Conservation (phyloP, 2,329 filamentous ascomycete species). For the Aspergillus udagawae region DNA sequence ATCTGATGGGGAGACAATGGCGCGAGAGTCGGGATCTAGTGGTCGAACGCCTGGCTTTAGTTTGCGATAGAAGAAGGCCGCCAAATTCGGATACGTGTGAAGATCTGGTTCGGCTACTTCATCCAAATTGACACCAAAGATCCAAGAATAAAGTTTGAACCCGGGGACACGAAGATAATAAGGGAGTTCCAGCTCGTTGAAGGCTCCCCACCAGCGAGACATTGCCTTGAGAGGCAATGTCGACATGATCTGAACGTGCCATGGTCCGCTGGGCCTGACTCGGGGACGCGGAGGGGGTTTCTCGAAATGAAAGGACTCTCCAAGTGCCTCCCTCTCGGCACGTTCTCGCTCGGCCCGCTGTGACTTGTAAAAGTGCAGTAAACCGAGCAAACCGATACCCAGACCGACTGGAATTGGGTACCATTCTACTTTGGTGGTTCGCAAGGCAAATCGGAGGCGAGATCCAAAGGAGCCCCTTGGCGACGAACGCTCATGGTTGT, state of each 20-base stretch:
- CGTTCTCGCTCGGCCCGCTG: slow-evolving; percentile 47
- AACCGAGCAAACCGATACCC: slow-evolving; percentile 77
- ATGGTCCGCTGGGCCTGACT: slow-evolving; percentile 79
- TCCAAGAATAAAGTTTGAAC: slow-evolving; percentile 84
- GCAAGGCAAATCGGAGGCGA: slow-evolving; percentile 55
- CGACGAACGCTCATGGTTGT: slow-evolving; percentile 30
- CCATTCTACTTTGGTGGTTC: slow-evolving; percentile 72
- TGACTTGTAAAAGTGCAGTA: slow-evolving; percentile 79
- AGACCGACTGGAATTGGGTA: slow-evolving; percentile 84
- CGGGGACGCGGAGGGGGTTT: slow-evolving; percentile 52
- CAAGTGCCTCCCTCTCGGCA: slow-evolving; percentile 44
- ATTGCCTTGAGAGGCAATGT: slow-evolving; percentile 87
- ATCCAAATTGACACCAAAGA: slow-evolving; percentile 85
- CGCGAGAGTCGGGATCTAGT: slow-evolving; percentile 73
- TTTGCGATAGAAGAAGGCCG: slow-evolving; percentile 94
- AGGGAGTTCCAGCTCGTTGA: slow-evolving; percentile 85
- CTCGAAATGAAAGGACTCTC: slow-evolving; percentile 32
- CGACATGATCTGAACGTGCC: slow-evolving; percentile 92
- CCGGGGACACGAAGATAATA: slow-evolving; percentile 84
- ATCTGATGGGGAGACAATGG: slow-evolving; percentile 83
- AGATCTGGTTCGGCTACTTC: slow-evolving; percentile 88
- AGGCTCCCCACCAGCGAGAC: slow-evolving; percentile 81
- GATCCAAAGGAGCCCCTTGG: slow-evolving; percentile 53
- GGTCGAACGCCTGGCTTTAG: slow-evolving; percentile 85
- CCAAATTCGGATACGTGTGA: slow-evolving; percentile 84